Evolutionary conservation across 306 rosid genomes (phyloP).

Genomic region (Calophaca sinica): DNA sequence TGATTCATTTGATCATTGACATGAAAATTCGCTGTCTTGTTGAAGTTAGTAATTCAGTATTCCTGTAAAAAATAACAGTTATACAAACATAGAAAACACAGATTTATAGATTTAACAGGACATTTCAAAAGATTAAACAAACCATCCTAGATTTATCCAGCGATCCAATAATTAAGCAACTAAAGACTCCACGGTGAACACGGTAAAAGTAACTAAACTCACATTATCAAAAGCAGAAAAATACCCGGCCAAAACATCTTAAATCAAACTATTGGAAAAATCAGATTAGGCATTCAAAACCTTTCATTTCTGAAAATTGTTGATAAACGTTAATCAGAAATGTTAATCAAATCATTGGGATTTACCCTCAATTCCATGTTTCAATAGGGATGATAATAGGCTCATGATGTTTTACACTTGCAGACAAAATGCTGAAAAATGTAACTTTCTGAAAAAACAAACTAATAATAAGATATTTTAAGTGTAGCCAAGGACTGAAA

Average conservation of each 20-base stretch:
- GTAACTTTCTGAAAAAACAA: background rate
- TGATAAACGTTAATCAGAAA: too few species aligned
- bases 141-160: background rate
- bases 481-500: background rate
- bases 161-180: constrained; percentile 12
- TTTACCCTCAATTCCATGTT: constrained; percentile 5
- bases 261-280: background rate
- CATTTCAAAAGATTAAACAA: background rate
- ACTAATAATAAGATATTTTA: background rate
- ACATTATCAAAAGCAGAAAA: constrained; percentile 19
- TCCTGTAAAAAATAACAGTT: background rate
- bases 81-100: constrained; percentile 19
- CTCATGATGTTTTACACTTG: background rate
- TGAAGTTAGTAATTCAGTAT: too few species aligned
- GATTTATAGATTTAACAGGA: background rate
- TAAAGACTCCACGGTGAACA: background rate
- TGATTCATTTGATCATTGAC: constrained; percentile 4
- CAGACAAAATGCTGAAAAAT: constrained; percentile 24
- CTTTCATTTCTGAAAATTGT: constrained; percentile 1
- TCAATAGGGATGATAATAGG: constrained; percentile 17
- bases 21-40: background rate
- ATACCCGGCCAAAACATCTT: background rate
- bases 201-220: background rate
- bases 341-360: constrained; percentile 14
- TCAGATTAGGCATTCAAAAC: constrained; percentile 30